Conservation (phyloP, 192 early-diverging fungal genomes). For the Phycomyces nitens region DNA sequence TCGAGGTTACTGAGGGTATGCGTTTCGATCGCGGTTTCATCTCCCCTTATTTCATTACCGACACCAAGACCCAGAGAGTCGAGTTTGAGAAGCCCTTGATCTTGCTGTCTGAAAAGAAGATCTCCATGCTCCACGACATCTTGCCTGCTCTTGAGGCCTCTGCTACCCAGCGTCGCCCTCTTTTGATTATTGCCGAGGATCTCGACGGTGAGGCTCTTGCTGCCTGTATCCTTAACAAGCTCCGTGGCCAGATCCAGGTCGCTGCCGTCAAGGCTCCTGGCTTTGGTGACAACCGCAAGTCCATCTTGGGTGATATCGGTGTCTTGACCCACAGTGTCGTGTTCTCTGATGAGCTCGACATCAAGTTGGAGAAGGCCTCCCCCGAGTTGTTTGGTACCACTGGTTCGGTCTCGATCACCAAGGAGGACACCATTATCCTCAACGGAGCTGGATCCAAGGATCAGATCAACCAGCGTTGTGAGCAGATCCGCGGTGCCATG, state of each 20-base stretch:
- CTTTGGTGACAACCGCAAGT: constrained; percentile 99
- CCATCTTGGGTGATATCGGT: constrained; percentile 95
- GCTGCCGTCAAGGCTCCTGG: constrained; percentile 98
- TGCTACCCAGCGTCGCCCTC: constrained; percentile 91
- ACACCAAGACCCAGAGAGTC: constrained; percentile 96
- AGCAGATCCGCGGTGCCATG: constrained; percentile 95
- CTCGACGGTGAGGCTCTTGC: constrained; percentile 99
- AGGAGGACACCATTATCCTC: constrained; percentile 98
- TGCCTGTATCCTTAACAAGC: constrained; percentile 99
- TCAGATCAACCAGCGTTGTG: constrained; percentile 85
- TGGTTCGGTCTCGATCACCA: constrained; percentile 88
- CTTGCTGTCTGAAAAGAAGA: constrained; percentile 98
- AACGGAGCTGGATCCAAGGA: constrained; percentile 95
- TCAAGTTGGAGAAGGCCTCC: constrained; percentile 94
- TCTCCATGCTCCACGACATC: constrained; percentile 92
- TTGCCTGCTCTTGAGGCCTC: constrained; percentile 94
- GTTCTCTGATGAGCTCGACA: constrained; percentile 94
- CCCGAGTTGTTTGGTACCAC: constrained; percentile 90
- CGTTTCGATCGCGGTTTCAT: constrained; percentile 99
- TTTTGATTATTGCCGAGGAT: constrained; percentile 98
- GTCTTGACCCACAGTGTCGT: constrained; percentile 95
- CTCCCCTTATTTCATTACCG: constrained; percentile 99
- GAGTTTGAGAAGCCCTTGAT: constrained; percentile 99
- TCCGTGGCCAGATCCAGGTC: constrained; percentile 96
- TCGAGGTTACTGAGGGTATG: constrained; percentile 99